phyloP scores from a whole-genome alignment of 108 stramenopile species.

The Conticribra weissflogii region DNA sequence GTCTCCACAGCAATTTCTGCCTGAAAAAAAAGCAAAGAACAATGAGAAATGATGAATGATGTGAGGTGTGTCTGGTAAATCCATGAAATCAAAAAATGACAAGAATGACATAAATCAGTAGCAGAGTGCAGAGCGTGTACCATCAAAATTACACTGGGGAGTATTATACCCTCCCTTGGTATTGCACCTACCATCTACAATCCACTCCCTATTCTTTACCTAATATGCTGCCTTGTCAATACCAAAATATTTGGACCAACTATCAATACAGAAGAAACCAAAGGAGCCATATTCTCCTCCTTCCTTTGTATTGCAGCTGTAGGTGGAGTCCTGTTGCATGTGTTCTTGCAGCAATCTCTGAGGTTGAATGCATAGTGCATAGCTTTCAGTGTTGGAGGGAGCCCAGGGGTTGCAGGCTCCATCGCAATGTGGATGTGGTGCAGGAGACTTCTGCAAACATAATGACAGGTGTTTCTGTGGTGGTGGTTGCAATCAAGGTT shows the following conservation, averaged over 20 bases:
- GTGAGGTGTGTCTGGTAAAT: too few species aligned
- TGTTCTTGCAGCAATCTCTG: slow-evolving; percentile 50
- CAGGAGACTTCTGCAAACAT: too few species aligned
- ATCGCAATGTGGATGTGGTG: slow-evolving; percentile 20
- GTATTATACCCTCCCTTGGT: slow-evolving; percentile 46
- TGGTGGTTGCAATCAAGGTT: background rate
- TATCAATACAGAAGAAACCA: slow-evolving; percentile 50
- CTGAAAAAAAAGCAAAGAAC: too few species aligned
- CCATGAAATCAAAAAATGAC: too few species aligned
- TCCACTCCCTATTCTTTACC: slow-evolving; percentile 52
- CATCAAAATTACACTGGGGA: slow-evolving; percentile 43
- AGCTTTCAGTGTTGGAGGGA: slow-evolving; percentile 51
- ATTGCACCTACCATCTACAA: slow-evolving; percentile 55
- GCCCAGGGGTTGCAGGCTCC: slow-evolving; percentile 46
- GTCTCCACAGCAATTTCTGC: slow-evolving; percentile 48
- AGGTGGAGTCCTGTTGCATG: slow-evolving; percentile 42
- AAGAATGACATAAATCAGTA: too few species aligned
- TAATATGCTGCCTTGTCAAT: slow-evolving; percentile 27
- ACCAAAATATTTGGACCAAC: slow-evolving; percentile 13
- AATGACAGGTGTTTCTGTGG: background rate
- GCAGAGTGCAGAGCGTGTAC: too few species aligned
- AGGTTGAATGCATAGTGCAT: slow-evolving; percentile 47
- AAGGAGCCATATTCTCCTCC: slow-evolving; percentile 48
- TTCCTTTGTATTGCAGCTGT: slow-evolving; percentile 37
- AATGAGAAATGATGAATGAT: too few species aligned